phyloP scores from a whole-genome alignment of 164 flowering plant species.

The Akebia trifoliata region DNA sequence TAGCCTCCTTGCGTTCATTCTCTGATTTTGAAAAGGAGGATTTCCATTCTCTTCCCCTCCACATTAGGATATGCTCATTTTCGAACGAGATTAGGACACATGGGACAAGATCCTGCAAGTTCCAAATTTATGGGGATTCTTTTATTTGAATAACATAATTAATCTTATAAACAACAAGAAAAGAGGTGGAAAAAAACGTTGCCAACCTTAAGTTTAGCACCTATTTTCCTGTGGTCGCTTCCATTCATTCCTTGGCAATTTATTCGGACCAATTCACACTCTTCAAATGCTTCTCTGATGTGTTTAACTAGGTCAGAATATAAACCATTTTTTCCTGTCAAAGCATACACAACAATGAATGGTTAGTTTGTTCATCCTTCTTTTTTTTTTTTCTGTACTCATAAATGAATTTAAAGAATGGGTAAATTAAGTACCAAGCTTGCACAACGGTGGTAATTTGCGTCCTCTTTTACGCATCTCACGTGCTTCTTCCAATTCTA shows the following conservation, averaged over 20 bases:
- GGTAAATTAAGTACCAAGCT: slow-evolving; percentile 54
- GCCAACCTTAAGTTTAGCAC: slow-evolving; percentile 78
- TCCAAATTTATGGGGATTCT: background rate
- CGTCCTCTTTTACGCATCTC: slow-evolving; percentile 77
- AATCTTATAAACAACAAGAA: slow-evolving; percentile 2
- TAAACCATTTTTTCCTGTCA: slow-evolving; percentile 69
- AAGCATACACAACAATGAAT: slow-evolving; percentile 7
- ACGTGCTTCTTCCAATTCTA: slow-evolving; percentile 67
- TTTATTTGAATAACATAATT: background rate
- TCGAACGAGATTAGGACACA: slow-evolving; percentile 84
- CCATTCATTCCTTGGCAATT: slow-evolving; percentile 76
- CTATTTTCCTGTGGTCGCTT: slow-evolving; percentile 79
- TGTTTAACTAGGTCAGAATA: slow-evolving; percentile 50
- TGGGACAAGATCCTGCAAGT: slow-evolving; percentile 83
- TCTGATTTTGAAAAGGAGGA: slow-evolving; percentile 37
- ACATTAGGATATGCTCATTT: slow-evolving; percentile 73
- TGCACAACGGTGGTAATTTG: slow-evolving; percentile 68
- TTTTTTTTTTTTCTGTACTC: background rate
- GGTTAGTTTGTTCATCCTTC: background rate
- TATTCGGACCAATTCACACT: slow-evolving; percentile 76
- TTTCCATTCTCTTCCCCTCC: slow-evolving; percentile 88
- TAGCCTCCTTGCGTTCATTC: slow-evolving; percentile 13
- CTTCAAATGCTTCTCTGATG: slow-evolving; percentile 93
- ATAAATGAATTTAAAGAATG: background rate
- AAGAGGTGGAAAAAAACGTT: background rate